phyloP scores from a whole-genome alignment of 352 stramenopile species.

The Pythium folliculosum region DNA sequence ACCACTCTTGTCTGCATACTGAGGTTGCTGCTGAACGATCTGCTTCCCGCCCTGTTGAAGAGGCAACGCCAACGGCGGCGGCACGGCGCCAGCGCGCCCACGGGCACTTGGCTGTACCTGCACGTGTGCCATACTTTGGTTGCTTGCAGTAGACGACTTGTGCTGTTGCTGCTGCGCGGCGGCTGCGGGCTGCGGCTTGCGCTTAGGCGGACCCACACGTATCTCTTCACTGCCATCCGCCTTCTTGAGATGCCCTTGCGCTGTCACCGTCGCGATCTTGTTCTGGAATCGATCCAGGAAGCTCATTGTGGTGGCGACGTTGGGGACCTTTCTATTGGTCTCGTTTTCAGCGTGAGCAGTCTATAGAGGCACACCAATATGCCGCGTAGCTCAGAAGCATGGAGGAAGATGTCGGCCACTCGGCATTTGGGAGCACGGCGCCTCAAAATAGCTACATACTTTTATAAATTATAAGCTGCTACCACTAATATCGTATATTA shows the following conservation, averaged over 20 bases:
- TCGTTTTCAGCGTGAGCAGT: not conserved
- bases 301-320: slow-evolving; percentile 74
- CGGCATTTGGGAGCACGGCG: not conserved
- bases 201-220: slow-evolving; percentile 66
- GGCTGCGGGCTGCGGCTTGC: slow-evolving; percentile 30
- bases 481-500: no score
- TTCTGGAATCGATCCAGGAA: slow-evolving; percentile 83
- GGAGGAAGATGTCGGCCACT: no score
- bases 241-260: slow-evolving; percentile 76
- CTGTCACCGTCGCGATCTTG: slow-evolving; percentile 83
- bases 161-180: slow-evolving; percentile 3
- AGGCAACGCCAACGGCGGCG: slow-evolving; percentile 2
- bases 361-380: no score
- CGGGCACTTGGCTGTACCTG: slow-evolving; percentile 28
- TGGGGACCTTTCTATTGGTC: no score
- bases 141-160: slow-evolving; percentile 1
- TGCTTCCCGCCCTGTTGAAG: slow-evolving; percentile 6
- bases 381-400: no score
- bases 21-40: slow-evolving; percentile 12
- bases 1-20: slow-evolving; percentile 5
- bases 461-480: no score
- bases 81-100: slow-evolving; percentile 8
- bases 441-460: slow-evolving; percentile 36
- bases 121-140: slow-evolving; percentile 20
- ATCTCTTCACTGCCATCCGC: slow-evolving; percentile 82